Base-by-base conservation (phyloP, 805 yeast genomes). In the Nakazawaea populi region DNA sequence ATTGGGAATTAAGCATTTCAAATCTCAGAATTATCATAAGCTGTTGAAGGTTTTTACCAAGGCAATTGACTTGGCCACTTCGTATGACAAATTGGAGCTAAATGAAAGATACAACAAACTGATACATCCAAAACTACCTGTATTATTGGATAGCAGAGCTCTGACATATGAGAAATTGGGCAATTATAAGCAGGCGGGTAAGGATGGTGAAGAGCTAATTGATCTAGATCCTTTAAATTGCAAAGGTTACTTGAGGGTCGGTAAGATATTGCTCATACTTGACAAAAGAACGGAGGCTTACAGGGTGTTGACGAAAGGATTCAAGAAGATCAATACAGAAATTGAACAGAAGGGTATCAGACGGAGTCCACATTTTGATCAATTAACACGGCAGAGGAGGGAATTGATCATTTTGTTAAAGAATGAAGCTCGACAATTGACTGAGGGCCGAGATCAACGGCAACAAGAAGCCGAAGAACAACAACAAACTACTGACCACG, bases 241-340 rank as follows among this genome's bases (percentile, higher is more conserved):
- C 59, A 77, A 76, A 58, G 80, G 80, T 1, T 77, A 77, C 54
- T 60, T 79, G 37, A 57, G 83, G 36, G 60, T 63, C 4, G 70
- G 73, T 2, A 78, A 76, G 55, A 54, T 76, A 3, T 57, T 67
- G 27, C 11, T 53, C 28, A 48, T 52, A 8, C 49, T 58, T 39
- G 62, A 63, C 1, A 56, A 65, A 24, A 58, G 66, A 3, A 31
- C 55, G 1, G 72, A 70, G 18, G 75, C 80, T 2, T 69, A 67
- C 53, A 62, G 64, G 38, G 56, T 58, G 1, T 62, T 69, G 47
- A 71, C 69, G 46, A 52, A 56, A 31, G 82, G 81, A 0, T 42
- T 73, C 3, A 61, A 63, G 44, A 60, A 57, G n/a, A 67, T 77
- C 6, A 67, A 66, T 28, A 54, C 52, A 9, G 74, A 71, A 0